A percentile compares a stretch with the other conserved stretches of the same genome.
Evolutionary conservation across 177 flowering plant species (phyloP).

Genomic region (Vitis hybrid): DNA sequence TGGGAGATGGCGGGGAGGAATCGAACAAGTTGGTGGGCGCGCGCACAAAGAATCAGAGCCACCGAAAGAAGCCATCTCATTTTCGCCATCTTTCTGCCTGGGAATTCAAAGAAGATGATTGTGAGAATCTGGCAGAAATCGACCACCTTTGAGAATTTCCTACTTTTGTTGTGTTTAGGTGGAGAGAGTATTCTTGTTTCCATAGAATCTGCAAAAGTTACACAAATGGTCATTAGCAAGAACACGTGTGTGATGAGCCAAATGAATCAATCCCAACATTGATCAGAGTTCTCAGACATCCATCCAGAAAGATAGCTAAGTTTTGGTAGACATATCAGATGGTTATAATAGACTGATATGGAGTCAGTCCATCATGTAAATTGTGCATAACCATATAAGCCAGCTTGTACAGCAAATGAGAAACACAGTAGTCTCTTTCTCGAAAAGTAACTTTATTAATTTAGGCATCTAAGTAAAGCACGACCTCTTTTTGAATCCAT

Average conservation of each 20-base stretch:
- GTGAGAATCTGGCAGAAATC: constrained; percentile 27
- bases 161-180: constrained; percentile 9
- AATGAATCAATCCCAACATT: neutral
- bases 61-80: constrained; percentile 36
- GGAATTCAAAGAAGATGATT: constrained; percentile 26
- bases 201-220: constrained; percentile 14
- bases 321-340: constrained; percentile 1
- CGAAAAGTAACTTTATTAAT: constrained; percentile 18
- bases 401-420: constrained; percentile 21
- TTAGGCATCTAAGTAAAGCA: constrained; percentile 33
- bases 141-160: constrained; percentile 18
- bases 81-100: constrained; percentile 19
- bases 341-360: neutral
- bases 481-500: constrained; percentile 22
- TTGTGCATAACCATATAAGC: neutral
- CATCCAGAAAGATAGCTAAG: neutral
- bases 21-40: constrained; percentile 33
- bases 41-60: constrained; percentile 24
- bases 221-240: constrained; percentile 9
- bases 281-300: neutral
- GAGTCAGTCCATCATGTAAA: neutral
- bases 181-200: constrained; percentile 11
- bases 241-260: constrained; percentile 6
- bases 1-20: constrained; percentile 17
- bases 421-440: constrained; percentile 23